These are phyloP conservation scores for Fragilaria crotonensis DNA, from an alignment of 108 stramenopile genomes.

Conservation along the genomic window DNA sequence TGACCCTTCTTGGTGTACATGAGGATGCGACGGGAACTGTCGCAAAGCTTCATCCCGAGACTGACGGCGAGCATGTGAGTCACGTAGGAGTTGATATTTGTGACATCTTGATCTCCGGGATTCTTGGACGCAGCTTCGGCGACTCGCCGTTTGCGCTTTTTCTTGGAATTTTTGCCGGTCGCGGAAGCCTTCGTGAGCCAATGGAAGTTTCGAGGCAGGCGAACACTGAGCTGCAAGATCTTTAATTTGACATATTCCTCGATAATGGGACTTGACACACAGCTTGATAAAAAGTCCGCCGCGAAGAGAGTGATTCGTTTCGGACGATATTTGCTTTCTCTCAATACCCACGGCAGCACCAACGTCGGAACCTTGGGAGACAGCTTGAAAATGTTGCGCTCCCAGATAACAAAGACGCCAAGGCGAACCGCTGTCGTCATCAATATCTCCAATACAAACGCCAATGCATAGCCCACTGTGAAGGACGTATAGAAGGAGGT, in stretches of 20 bases:
- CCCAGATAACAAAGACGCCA: conserved; percentile 59
- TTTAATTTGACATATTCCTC: conserved; percentile 81
- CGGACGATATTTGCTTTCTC: conserved; percentile 67
- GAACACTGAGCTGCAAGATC: conserved; percentile 52
- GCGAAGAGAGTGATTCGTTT: conserved; percentile 82
- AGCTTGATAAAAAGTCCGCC: conserved; percentile 73
- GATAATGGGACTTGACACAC: conserved; percentile 72
- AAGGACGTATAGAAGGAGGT: conserved; percentile 65
- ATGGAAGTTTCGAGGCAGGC: conserved; percentile 61
- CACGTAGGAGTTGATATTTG: conserved; percentile 76
- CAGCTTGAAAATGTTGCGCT: conserved; percentile 60
- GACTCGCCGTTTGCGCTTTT: conserved; percentile 20
- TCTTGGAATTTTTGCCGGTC: conserved; percentile 29
- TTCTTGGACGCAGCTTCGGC: conserved; percentile 12
- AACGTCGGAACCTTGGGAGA: conserved; percentile 52
- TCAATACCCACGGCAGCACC: conserved; percentile 76
- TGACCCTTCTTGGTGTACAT: conserved; percentile 78
- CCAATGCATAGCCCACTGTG: conserved; percentile 57
- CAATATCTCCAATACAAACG: conserved; percentile 60
- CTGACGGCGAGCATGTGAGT: conserved; percentile 75
- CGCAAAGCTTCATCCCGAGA: conserved; percentile 72
- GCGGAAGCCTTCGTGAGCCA: conserved; percentile 27
- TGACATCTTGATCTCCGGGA: conserved; percentile 34
- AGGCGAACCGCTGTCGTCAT: conserved; percentile 67
- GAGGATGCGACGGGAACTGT: conserved; percentile 64